These are phyloP conservation scores for Geranium rotundifolium DNA, from an alignment of 345 rosid genomes.

Conservation along the genomic window DNA sequence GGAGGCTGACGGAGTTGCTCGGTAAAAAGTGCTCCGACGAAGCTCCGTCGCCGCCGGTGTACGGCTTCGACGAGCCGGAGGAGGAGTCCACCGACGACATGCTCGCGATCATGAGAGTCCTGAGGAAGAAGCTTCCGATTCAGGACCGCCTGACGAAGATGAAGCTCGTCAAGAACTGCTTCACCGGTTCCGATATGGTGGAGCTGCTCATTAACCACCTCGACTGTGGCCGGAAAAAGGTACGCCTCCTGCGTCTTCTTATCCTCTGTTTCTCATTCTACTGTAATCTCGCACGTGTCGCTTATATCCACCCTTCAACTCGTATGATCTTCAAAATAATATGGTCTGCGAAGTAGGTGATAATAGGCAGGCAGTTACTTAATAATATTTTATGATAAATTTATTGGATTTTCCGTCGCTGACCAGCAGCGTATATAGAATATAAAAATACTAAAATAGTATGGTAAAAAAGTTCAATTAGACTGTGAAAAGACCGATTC, in stretches of 20 bases:
- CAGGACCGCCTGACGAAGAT: conserved; percentile 79
- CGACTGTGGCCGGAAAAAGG: conserved; percentile 73
- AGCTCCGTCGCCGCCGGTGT: conserved; percentile 48
- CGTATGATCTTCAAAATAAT: no score
- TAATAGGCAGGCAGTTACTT: no score
- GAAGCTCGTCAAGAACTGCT: conserved; percentile 84
- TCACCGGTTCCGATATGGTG: conserved; percentile 59
- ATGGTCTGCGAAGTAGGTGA: no score
- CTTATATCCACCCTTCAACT: background rate
- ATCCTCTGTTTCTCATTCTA: conserved; percentile 6
- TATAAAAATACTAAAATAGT: no score
- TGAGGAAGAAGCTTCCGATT: conserved; percentile 64
- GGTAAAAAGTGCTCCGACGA: conserved; percentile 35
- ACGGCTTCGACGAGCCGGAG: conserved; percentile 57
- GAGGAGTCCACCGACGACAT: conserved; percentile 39
- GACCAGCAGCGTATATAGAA: no score
- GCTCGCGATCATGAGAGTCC: conserved; percentile 32
- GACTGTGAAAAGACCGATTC: no score
- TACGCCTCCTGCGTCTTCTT: conserved; percentile 12
- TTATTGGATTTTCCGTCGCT: no score
- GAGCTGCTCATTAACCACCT: conserved; percentile 52
- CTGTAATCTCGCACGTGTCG: background rate
- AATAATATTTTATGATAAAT: no score
- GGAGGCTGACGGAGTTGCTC: conserved; percentile 45
- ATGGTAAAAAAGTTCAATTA: no score